phyloP scores from a whole-genome alignment of 164 flowering plant species.

The Magnolia changhungtana region DNA sequence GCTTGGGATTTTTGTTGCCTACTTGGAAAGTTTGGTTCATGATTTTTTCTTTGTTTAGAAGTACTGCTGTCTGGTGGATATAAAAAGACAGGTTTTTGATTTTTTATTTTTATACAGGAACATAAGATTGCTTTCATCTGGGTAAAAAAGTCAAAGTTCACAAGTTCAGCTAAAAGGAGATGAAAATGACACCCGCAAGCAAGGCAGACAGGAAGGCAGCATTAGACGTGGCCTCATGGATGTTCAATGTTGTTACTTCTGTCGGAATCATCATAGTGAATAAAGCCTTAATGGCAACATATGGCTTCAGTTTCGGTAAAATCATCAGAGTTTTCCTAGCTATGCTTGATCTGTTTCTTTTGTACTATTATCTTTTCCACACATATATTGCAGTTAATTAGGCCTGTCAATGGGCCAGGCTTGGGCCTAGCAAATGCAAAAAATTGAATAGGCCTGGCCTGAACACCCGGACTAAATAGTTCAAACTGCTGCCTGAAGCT shows the following conservation, averaged over 20 bases:
- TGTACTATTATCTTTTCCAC: too few relatives aligned
- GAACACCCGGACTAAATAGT: too few relatives aligned
- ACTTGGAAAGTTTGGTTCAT: too few relatives aligned
- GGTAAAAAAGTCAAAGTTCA: slow-evolving; percentile 1
- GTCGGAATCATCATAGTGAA: slow-evolving; percentile 46
- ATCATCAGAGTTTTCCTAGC: background rate
- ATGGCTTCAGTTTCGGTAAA: slow-evolving; percentile 44
- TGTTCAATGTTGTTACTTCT: slow-evolving; percentile 46
- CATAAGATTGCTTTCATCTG: slow-evolving; percentile 9
- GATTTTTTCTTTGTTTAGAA: too few relatives aligned
- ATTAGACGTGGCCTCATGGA: slow-evolving; percentile 40
- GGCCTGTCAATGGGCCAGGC: too few relatives aligned
- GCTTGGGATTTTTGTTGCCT: background rate
- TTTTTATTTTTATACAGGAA: background rate
- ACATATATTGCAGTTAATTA: too few relatives aligned
- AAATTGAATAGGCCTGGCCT: too few relatives aligned
- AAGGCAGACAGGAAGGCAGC: slow-evolving; percentile 39
- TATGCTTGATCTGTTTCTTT: background rate
- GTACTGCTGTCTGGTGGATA: too few relatives aligned
- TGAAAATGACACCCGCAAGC: slow-evolving; percentile 35
- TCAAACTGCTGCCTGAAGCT: too few relatives aligned
- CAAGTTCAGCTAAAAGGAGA: slow-evolving; percentile 1
- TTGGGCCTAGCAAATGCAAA: too few relatives aligned
- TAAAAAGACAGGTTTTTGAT: too few relatives aligned
- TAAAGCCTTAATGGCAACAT: slow-evolving; percentile 44